These are phyloP conservation scores for Aspergillus sp. DNA, from an alignment of 2,329 filamentous ascomycete genomes.

Conservation along the genomic window DNA sequence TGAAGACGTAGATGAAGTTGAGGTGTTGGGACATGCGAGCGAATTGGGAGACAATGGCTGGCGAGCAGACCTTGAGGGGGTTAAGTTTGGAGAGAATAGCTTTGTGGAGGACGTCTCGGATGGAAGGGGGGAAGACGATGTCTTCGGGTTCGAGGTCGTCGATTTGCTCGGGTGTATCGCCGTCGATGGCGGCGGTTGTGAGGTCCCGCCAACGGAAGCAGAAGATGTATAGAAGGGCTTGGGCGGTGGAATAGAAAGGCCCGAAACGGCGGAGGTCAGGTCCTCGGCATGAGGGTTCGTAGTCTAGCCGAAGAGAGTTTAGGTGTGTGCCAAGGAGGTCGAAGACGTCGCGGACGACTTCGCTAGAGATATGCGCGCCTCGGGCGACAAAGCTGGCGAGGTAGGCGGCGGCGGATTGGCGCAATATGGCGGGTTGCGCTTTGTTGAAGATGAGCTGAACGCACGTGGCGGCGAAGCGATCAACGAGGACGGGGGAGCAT, in stretches of 20 bases:
- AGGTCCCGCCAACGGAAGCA: conserved; percentile 98
- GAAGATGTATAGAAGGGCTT: conserved; percentile 90
- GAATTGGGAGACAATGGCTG: conserved; percentile 87
- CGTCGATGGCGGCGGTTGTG: conserved; percentile 57
- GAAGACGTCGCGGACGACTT: conserved; percentile 80
- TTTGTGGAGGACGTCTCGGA: conserved; percentile 71
- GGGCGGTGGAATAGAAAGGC: conserved; percentile 83
- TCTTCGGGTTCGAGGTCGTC: conserved; percentile 64
- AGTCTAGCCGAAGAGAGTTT: conserved; percentile 68
- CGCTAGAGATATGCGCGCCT: conserved; percentile 74
- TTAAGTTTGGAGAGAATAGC: conserved; percentile 89
- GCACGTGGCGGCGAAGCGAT: conserved; percentile 78
- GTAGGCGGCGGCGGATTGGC: conserved; percentile 86
- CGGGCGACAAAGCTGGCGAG: conserved; percentile 92
- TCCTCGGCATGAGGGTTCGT: conserved; percentile 73
- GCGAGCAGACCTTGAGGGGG: conserved; percentile 90
- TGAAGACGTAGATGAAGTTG: conserved; percentile 84
- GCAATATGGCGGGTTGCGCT: conserved; percentile 66
- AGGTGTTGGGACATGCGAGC: conserved; percentile 83
- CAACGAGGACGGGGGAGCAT: conserved; percentile 71
- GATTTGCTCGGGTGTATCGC: conserved; percentile 55
- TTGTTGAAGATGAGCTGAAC: conserved; percentile 72
- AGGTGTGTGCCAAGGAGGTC: conserved; percentile 75
- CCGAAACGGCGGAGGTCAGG: conserved; percentile 83
- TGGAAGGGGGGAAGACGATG: conserved; percentile 72